Evolutionary conservation across 495 filamentous ascomycete genomes (phyloP), one percentile per base, ranked within the genome.

Genomic region (Oleoguttula mirabilis): DNA sequence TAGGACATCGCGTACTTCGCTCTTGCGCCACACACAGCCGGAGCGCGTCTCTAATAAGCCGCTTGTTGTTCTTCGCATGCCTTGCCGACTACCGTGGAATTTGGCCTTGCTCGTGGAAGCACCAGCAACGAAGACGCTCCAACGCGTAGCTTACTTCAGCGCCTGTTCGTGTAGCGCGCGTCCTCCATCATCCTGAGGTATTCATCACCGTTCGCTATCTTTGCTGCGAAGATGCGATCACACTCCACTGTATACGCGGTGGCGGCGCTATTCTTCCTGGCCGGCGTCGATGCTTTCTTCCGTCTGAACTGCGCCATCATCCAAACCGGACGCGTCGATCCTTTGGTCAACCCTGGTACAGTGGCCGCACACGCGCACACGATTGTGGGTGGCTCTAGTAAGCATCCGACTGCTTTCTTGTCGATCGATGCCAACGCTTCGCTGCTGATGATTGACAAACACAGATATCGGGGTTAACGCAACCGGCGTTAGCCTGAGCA

Each of bases 401-500:
- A 12, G 47, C 32, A 10, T 35, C 19, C 27, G 27, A 8, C 14
- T 30, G 14, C 27, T 30, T 30, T 30, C 8, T 30, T 30, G 27
- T 28, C 25, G 7, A 7, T n/a, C n/a, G 25, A 28, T 28, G n/a
- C 25, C 7, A 28, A 35, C 8, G 32, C 8, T 21, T 35, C 8
- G 27, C 14, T 30, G 14, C 8, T 30, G 27, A 8, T 30, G 8
- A 30, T 19, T 35, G n/a, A 32, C 45, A 47, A 16, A 55, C 36
- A 33, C 38, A 68, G 67, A 54, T n/a, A 74, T 82, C 54, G 61
- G 57, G 20, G 42, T 61, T 11, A 54, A 48, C 23, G 52, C 72
- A 21, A 65, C 51, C 4, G 71, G 67, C 34, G 60, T 66, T 8
- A 62, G 69, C n/a, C 64, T 84, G 8, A 30, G 62, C 10, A 56